Evolutionary conservation across 768 basidiomycete species (phyloP).

Genomic region (Cystofilobasidium capitatum): DNA sequence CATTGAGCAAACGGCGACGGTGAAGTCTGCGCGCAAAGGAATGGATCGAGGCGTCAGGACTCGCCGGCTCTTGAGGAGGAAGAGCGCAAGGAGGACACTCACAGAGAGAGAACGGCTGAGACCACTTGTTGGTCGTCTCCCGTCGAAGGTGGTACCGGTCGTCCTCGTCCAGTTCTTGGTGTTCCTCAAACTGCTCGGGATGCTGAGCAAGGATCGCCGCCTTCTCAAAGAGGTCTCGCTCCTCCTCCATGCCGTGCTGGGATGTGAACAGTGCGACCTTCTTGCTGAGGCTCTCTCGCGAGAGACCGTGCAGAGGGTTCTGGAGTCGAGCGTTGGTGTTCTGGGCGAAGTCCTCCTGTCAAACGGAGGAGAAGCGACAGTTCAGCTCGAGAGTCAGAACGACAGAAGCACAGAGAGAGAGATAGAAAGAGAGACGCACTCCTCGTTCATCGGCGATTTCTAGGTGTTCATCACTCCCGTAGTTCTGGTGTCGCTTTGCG

Average conservation of each 20-base stretch:
- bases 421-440: background rate
- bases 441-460: background rate
- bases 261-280: background rate
- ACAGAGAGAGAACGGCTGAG: slow-evolving; percentile 19
- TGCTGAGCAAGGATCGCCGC: slow-evolving; percentile 23
- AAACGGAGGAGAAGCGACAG: background rate
- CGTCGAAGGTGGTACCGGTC: slow-evolving; percentile 1
- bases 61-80: background rate
- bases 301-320: background rate
- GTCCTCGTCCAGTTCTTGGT: slow-evolving; percentile 6
- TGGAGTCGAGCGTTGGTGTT: background rate
- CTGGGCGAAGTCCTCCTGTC: background rate
- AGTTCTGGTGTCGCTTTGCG: background rate
- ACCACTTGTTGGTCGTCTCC: slow-evolving; percentile 17
- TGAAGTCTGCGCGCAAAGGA: slow-evolving; percentile 8
- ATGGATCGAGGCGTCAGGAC: background rate
- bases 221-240: slow-evolving; percentile 7
- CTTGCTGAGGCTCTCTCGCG: slow-evolving; percentile 1
- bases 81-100: background rate
- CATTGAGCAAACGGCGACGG: slow-evolving; percentile 19
- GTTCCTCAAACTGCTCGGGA: slow-evolving; percentile 5
- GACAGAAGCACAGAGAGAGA: background rate
- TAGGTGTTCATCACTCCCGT: background rate
- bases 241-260: background rate
- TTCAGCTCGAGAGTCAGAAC: too few relatives aligned